Evolutionary conservation across 805 yeast genomes (phyloP), one percentile per base, ranked within the genome.

Genomic region (Saturnispora kantuleensis): DNA sequence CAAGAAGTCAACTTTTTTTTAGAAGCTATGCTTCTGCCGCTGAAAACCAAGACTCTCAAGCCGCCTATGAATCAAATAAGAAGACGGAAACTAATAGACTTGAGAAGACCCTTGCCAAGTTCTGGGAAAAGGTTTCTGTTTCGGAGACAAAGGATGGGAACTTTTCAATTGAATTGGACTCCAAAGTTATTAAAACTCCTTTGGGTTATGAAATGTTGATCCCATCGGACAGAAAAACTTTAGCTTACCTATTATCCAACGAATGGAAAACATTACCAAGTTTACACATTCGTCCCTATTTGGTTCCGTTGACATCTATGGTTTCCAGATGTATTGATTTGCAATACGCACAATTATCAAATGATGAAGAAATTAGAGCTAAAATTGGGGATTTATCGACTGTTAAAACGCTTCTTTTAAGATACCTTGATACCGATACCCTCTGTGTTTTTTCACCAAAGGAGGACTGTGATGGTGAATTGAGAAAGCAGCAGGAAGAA

Each of bases 401-500:
- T 36, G 74, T 86, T 16, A 73, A 76, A 49, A 62, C 70, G 36
- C 74, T 74, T 50, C 65, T 93, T 49, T 66, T 90, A 56, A 77
- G 89, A 45, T 93, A 89, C 58, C 68, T 94, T 47, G 98, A 93
- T 60, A 93, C 98, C 0, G 99, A 93, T 62, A 88, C 97, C 1
- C 68, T 95, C 50, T 70, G 93, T 43, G 87, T 90, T 8, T 83
- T 89, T 56, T 80, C 96, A 1, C 95, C 96, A 10, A 52, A 54
- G 10, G 70, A 68, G 35, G 97, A 90, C 59, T 87, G 84, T 58
- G 89, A 84, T 52, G 97, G 97, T 9, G 69, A 67, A 35, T 69
- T 93, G 50, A 74, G 98, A 57, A 60, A 67, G 33, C 86, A 76
- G n/a, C 98, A 93, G 63, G 81, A 86, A 51, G 76, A 78, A 52